Evolutionary conservation across 192 early-diverging fungal genomes (phyloP), one percentile per base, ranked within the genome.

Genomic region (Coemansia brasiliensis): DNA sequence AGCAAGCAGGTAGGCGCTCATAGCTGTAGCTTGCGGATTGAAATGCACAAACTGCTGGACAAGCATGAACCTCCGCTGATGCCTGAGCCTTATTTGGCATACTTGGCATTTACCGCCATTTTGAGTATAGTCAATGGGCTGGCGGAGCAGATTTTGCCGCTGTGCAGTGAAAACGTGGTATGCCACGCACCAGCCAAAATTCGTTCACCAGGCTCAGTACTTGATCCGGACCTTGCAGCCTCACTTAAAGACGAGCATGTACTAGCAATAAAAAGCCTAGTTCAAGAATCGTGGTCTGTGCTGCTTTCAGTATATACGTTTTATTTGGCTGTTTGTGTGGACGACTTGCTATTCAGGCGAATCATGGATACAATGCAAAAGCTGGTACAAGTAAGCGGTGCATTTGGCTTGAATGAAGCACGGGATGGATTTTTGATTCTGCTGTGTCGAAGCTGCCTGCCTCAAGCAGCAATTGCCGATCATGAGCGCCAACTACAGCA

Each of bases 41-140:
- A 81, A 48, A 74, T 92, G 65, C 72, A 95, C 50, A 90, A 94
- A 73, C 92, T 94, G 70, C 83, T 99, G 25, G 97, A 99, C 65
- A 98, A 96, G 68, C 74, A 84, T 7, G 94, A 95, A 12, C 88
- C 94, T 17, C 97, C 97, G 4, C 46, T 67, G 0, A 84, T 95
- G 18, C 94, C 97, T 1, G 93, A 94, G 18, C 90, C 87, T 3
- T 99, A 99, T 60, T 59, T 94, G 37, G 87, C 90, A 39, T 88
- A 87, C 56, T 73, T 98, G 10, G 84, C 91, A 0, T 69, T 93
- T n/a, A 63, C 85, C 15, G 86, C 87, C 52, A 60, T 96, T 6
- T 76, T 82, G 26, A 84, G 74, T 0, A 82, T 89, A 11, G 91
- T 84, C 7, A 92, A 94, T 25, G 85, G 83, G 4, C 72, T 94